Percentiles rank a stretch among this genome's conserved stretches.
These are phyloP conservation scores for Collybiopsis luxurians DNA, from an alignment of 768 basidiomycete species.

Conservation along the genomic window DNA sequence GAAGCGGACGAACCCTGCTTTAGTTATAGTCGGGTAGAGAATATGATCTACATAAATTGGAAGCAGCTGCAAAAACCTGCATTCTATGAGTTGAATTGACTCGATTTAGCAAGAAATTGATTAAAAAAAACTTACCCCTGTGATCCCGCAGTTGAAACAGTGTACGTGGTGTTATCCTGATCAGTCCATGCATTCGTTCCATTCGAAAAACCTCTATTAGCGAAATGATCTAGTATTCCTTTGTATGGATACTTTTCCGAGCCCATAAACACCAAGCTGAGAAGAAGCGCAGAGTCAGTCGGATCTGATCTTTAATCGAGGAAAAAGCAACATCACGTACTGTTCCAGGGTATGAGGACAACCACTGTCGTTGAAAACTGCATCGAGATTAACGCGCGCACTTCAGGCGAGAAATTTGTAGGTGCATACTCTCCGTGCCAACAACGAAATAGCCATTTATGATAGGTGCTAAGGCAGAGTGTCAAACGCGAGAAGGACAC, in stretches of 20 bases:
- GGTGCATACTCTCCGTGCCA: slow-evolving; percentile 77
- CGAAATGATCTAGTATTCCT: slow-evolving; percentile 91
- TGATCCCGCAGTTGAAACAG: slow-evolving; percentile 91
- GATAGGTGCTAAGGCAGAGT: slow-evolving; percentile 59
- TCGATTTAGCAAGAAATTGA: too few species aligned
- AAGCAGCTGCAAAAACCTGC: slow-evolving; percentile 75
- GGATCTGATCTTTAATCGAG: not conserved
- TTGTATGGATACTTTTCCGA: slow-evolving; percentile 96
- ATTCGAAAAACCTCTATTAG: slow-evolving; percentile 90
- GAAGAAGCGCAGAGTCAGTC: slow-evolving; percentile 7
- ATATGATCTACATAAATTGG: slow-evolving; percentile 96
- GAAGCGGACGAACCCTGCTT: slow-evolving; percentile 65
- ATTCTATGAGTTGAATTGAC: too few species aligned
- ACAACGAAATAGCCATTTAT: slow-evolving; percentile 92
- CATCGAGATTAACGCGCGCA: not conserved
- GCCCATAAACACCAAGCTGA: slow-evolving; percentile 89
- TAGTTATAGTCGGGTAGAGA: slow-evolving; percentile 90
- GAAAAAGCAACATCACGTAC: slow-evolving; percentile 39
- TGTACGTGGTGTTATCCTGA: slow-evolving; percentile 93
- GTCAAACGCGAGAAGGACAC: slow-evolving; percentile 15
- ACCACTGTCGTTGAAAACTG: slow-evolving; percentile 93
- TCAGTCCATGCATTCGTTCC: slow-evolving; percentile 98
- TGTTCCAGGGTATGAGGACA: slow-evolving; percentile 97
- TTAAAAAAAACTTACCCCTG: too few species aligned
- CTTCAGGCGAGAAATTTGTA: not conserved